Percentiles rank a stretch among this genome's conserved stretches.
Evolutionary conservation across 768 basidiomycete species (phyloP).

Genomic region (Trametes meyenii): DNA sequence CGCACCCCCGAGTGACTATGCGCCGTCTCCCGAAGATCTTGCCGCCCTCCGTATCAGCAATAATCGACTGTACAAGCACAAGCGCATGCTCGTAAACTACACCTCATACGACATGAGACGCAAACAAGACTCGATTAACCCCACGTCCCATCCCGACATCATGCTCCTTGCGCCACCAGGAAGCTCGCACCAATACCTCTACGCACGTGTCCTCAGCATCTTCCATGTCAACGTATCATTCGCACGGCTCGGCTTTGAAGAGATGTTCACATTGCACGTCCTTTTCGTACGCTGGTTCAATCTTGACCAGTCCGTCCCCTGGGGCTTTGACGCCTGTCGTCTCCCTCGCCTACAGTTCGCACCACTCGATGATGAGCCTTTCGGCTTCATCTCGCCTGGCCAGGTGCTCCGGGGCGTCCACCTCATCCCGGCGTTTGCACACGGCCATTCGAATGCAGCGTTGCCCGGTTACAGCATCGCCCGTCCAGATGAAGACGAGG

Average conservation of each 20-base stretch:
- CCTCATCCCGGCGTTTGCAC: slow-evolving; percentile 44
- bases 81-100: slow-evolving; percentile 34
- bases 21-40: not conserved
- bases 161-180: slow-evolving; percentile 22
- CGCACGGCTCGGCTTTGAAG: not conserved
- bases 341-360: slow-evolving; percentile 4
- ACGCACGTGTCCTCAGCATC: slow-evolving; percentile 30
- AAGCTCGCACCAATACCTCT: slow-evolving; percentile 29
- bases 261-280: slow-evolving; percentile 31
- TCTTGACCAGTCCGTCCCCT: slow-evolving; percentile 23
- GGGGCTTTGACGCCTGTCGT: not conserved
- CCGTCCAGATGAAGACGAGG: too few species aligned
- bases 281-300: slow-evolving; percentile 43
- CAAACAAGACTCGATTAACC: slow-evolving; percentile 29
- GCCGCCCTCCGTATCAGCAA: not conserved
- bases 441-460: slow-evolving; percentile 13
- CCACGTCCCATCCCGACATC: slow-evolving; percentile 38
- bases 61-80: slow-evolving; percentile 31
- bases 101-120: slow-evolving; percentile 38
- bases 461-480: too few species aligned
- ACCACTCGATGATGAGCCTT: slow-evolving; percentile 26
- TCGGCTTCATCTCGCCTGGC: slow-evolving; percentile 50
- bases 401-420: slow-evolving; percentile 43
- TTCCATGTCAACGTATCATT: slow-evolving; percentile 24
- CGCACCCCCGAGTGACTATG: not conserved